Evolutionary conservation across 345 rosid species (phyloP).

Genomic region (Hypericum perforatum): DNA sequence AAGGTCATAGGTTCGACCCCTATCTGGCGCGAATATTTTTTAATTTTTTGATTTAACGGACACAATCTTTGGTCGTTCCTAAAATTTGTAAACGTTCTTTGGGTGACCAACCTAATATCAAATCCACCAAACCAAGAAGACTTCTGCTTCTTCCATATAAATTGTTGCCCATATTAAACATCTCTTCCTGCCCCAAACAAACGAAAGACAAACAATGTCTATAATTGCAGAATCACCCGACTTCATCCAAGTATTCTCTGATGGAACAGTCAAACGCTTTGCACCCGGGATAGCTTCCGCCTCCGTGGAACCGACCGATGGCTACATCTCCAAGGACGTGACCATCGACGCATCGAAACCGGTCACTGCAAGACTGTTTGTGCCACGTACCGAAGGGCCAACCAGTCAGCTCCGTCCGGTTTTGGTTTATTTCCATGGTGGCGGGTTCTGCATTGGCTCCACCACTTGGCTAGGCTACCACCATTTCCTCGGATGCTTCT

Average conservation of each 20-base stretch:
- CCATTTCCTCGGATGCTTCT: constrained; percentile 49
- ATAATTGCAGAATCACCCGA: constrained; percentile 39
- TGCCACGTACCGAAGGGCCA: constrained; percentile 18
- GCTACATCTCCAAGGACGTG: constrained; percentile 39
- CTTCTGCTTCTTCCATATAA: neutral
- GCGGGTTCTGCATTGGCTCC: constrained; percentile 55
- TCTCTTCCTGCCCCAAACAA: neutral
- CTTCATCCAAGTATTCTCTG: constrained; percentile 45
- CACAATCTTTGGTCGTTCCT: too few species aligned
- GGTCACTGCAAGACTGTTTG: constrained; percentile 42
- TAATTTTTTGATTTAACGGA: neutral
- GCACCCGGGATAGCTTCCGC: constrained; percentile 24
- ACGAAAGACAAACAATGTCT: constrained; percentile 26
- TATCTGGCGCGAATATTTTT: constrained; percentile 48
- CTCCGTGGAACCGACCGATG: constrained; percentile 19
- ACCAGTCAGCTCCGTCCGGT: constrained; percentile 20
- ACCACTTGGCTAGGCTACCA: constrained; percentile 60
- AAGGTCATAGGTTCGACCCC: constrained; percentile 96
- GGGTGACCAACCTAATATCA: constrained; percentile 11
- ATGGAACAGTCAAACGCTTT: constrained; percentile 40
- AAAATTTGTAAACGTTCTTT: neutral
- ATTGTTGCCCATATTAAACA: neutral
- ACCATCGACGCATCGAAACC: constrained; percentile 29
- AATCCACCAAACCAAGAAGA: neutral
- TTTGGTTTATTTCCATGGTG: constrained; percentile 56